Percentiles rank a stretch among this genome's conserved stretches.
These are phyloP conservation scores for Drechslerella coelobrocha DNA, from an alignment of 2,329 filamentous ascomycete genomes.

Conservation along the genomic window DNA sequence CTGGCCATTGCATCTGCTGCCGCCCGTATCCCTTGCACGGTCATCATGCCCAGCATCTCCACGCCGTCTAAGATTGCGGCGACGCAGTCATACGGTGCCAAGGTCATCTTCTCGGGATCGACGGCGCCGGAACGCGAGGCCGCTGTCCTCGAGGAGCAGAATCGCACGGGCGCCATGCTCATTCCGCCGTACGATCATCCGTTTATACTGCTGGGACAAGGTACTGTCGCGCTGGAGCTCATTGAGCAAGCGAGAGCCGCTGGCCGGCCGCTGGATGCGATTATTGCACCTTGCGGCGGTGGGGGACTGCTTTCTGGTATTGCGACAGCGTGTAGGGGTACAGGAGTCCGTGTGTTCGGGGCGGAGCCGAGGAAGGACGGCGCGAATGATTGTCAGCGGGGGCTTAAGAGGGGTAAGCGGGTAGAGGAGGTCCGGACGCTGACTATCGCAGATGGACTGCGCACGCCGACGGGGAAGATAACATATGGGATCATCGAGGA, in stretches of 20 bases:
- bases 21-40: conserved; percentile 73
- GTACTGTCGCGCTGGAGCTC: conserved; percentile 84
- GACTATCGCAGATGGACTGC: conserved; percentile 86
- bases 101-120: conserved; percentile 80
- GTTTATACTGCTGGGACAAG: conserved; percentile 89
- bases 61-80: conserved; percentile 86
- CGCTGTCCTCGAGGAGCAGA: conserved; percentile 69
- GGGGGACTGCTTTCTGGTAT: conserved; percentile 87
- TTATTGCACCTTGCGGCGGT: conserved; percentile 84
- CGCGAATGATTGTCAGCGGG: conserved; percentile 80
- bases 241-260: conserved; percentile 72
- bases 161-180: conserved; percentile 75
- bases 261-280: conserved; percentile 65
- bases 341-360: conserved; percentile 78
- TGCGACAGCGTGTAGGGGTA: conserved; percentile 75
- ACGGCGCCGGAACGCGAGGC: conserved; percentile 83
- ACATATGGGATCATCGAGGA: conserved; percentile 56
- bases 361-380: conserved; percentile 84
- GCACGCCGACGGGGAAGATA: conserved; percentile 71
- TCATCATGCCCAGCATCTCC: conserved; percentile 90
- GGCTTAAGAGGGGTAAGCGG: conserved; percentile 66
- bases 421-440: conserved; percentile 74
- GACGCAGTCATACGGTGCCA: conserved; percentile 77
- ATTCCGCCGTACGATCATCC: conserved; percentile 93
- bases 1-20: conserved; percentile 76